These are phyloP conservation scores for Pyrenopolyporus hunteri DNA, from an alignment of 495 filamentous ascomycete genomes.

Conservation along the genomic window DNA sequence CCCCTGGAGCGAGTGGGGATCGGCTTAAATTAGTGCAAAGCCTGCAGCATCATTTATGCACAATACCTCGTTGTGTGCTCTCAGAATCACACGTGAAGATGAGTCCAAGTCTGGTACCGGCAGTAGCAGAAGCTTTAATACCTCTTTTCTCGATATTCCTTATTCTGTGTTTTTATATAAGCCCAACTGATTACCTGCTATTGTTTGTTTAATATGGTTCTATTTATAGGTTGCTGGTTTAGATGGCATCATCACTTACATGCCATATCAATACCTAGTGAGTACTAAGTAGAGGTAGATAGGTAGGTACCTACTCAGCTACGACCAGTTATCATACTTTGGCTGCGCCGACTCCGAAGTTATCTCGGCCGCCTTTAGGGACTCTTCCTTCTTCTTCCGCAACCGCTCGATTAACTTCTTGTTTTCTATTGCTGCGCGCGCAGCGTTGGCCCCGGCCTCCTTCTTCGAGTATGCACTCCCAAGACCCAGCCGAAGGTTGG, in stretches of 20 bases:
- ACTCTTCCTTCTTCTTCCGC: conserved; percentile 55
- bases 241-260: too few species aligned
- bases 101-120: neutral
- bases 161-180: too few species aligned
- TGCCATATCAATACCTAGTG: neutral
- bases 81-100: conserved; percentile 28
- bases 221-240: too few species aligned
- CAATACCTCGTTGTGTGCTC: neutral
- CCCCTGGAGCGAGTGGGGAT: conserved; percentile 20
- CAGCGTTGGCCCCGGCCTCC: conserved; percentile 75
- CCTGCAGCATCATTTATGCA: too few species aligned
- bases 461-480: conserved; percentile 74
- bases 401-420: conserved; percentile 63
- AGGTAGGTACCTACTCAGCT: neutral
- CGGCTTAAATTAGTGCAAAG: conserved; percentile 21
- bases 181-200: too few species aligned
- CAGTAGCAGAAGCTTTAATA: neutral
- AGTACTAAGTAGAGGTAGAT: too few species aligned
- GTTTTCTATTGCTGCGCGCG: conserved; percentile 66
- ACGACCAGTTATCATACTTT: conserved; percentile 36
- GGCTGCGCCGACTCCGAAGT: conserved; percentile 13
- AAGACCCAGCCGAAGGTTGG: conserved; percentile 65
- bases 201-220: too few species aligned
- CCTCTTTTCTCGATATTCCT: too few species aligned
- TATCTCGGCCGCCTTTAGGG: conserved; percentile 25